Evolutionary conservation across 1,284 basidiomycete species (phyloP).

Genomic region (Chalciporus sp.): DNA sequence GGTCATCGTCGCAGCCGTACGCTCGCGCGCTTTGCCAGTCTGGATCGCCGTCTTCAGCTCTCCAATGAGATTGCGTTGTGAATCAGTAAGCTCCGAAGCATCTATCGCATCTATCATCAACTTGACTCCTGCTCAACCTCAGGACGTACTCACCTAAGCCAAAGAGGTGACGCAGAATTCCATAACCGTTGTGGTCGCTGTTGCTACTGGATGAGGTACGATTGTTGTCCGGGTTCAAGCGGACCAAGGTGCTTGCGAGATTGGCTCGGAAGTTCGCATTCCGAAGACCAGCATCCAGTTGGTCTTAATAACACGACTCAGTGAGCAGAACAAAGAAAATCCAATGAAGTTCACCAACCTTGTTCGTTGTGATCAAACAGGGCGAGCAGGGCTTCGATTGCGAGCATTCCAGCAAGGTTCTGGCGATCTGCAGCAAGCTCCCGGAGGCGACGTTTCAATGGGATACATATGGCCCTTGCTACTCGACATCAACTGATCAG

Average conservation of each 20-base stretch:
- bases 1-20: conserved; percentile 9
- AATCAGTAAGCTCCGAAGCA: neutral
- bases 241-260: neutral
- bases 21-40: neutral
- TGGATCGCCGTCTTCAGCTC: neutral
- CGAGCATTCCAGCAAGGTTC: neutral
- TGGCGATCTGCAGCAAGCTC: neutral
- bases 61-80: neutral
- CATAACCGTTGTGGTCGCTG: neutral
- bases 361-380: neutral
- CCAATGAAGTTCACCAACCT: neutral
- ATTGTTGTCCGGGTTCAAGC: neutral
- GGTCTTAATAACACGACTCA: neutral
- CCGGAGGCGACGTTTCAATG: conserved; percentile 3
- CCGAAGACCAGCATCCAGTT: neutral
- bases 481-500: neutral
- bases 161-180: conserved; percentile 1
- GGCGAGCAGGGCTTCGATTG: conserved; percentile 1
- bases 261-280: neutral
- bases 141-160: conserved; percentile 4
- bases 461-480: neutral
- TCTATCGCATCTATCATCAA: neutral
- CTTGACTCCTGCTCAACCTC: neutral
- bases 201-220: neutral
- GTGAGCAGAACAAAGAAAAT: neutral